Evolutionary conservation across 2,329 filamentous ascomycete species (phyloP).

Genomic region (Didymella sp.): DNA sequence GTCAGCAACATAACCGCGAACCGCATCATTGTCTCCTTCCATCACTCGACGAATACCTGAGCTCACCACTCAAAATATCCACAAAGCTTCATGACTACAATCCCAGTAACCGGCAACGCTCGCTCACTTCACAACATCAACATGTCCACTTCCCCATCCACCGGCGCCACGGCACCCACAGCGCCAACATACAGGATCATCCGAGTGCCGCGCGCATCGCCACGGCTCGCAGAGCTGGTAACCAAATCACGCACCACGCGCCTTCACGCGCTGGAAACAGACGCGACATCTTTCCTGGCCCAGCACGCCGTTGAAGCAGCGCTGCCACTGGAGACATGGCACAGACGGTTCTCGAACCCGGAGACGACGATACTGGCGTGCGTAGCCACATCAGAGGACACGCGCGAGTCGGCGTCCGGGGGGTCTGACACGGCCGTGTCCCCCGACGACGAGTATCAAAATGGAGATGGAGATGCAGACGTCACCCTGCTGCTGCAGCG

Average conservation of each 20-base stretch:
- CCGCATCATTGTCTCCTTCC: no score
- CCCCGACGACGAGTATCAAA: neutral
- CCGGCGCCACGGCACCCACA: neutral
- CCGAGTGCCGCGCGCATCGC: conserved; percentile 20
- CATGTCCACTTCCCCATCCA: no score
- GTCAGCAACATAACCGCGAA: no score
- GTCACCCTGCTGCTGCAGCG: conserved; percentile 15
- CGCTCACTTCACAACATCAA: no score
- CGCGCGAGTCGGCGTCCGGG: no score
- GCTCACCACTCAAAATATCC: no score
- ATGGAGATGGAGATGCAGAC: conserved; percentile 21
- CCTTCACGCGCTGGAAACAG: conserved; percentile 26
- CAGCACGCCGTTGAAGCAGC: conserved; percentile 22
- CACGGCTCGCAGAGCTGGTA: conserved; percentile 18
- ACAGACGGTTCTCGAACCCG: conserved; percentile 10
- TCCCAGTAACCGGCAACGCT: no score
- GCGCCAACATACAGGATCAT: conserved; percentile 18
- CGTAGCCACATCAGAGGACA: conserved; percentile 4
- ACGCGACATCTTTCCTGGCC: conserved; percentile 24
- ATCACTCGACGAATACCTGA: no score
- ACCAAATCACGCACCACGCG: conserved; percentile 25
- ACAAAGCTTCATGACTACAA: no score
- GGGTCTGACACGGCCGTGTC: no score
- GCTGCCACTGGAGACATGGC: conserved; percentile 23
- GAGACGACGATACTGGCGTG: conserved; percentile 14